Conservation (phyloP, 805 yeast species). For the Komagataella phaffii region DNA sequence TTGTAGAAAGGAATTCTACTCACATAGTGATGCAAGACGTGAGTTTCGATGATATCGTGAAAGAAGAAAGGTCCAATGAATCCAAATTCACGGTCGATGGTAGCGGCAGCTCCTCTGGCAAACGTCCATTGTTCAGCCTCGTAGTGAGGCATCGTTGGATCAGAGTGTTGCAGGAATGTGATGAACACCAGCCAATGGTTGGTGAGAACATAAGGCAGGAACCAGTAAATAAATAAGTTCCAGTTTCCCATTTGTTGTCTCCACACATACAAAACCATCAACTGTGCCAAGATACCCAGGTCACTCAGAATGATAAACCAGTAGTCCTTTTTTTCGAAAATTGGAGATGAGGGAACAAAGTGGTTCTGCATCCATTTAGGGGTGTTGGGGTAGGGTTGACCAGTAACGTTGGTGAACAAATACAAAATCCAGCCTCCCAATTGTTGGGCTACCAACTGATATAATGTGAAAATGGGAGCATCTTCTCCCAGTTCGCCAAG, state of each 20-base stretch:
- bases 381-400: slow-evolving; percentile 42
- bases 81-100: slow-evolving; percentile 76
- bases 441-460: slow-evolving; percentile 50
- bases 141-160: slow-evolving; percentile 70
- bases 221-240: slow-evolving; percentile 54
- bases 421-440: slow-evolving; percentile 65
- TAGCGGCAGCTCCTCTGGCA: slow-evolving; percentile 84
- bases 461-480: slow-evolving; percentile 56
- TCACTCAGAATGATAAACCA: slow-evolving; percentile 63
- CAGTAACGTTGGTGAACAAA: slow-evolving; percentile 60
- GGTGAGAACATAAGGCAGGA: slow-evolving; percentile 64
- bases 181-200: slow-evolving; percentile 88
- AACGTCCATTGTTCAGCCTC: slow-evolving; percentile 66
- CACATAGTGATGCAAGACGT: slow-evolving; percentile 74
- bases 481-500: slow-evolving; percentile 55
- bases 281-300: slow-evolving; percentile 48
- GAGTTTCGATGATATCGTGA: slow-evolving; percentile 88
- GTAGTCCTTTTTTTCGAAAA: slow-evolving; percentile 62
- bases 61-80: slow-evolving; percentile 65
- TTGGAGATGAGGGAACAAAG: slow-evolving; percentile 59
- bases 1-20: slow-evolving; percentile 82
- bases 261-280: slow-evolving; percentile 43
- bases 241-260: slow-evolving; percentile 48
- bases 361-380: slow-evolving; percentile 43
- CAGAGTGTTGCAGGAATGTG: slow-evolving; percentile 77